Base-by-base conservation (phyloP, 176 grass and related monocot genomes). In the Musa acuminata region DNA sequence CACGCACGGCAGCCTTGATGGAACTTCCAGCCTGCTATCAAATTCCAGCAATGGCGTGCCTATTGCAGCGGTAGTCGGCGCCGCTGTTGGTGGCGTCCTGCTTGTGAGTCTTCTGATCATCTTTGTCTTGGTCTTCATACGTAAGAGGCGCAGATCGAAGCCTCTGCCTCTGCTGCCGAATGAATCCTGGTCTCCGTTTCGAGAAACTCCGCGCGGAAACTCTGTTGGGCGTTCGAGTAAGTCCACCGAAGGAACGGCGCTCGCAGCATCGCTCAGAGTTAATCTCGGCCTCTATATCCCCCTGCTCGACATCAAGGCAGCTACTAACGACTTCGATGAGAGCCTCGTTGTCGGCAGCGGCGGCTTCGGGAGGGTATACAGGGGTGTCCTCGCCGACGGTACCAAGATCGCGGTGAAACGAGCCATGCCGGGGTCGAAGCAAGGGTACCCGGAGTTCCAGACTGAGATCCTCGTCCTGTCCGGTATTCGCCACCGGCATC, bases 371-470 rank as follows among this genome's bases (percentile, higher is more conserved):
- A 69, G 20, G 67, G 67, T 69, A 8, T 69, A 50, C 14, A n/a
- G 16, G 16, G 67, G 67, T 8, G 67, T 69, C 16, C 29, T 69
- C 35, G 48, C 26, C 67, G 13, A 69, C 13, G 67, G 67, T 14
- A 69, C 35, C 13, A 69, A 43, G 12, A 29, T 69, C 48, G 67
- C 67, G 8, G 67, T 69, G 67, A 69, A 69, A 29, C 3, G 67
- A 50, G 67, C 13, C 10, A 19, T 16, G 13, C 12, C 16, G 16
- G 14, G 7, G 35, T 69, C 67, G 1, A 19, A 8, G 27, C 67
- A 69, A 17, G 67, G 67, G 26, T 69, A 19, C 14, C 35, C 67
- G 48, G 67, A 69, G 12, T 69, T 69, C 67, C 26, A 69, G 67
- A 69, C 8, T 8, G 67, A 69, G 67, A 50, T 69, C 67, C 8